Evolutionary conservation across 805 yeast species (phyloP).

Genomic region (Yarrowia sp.): DNA sequence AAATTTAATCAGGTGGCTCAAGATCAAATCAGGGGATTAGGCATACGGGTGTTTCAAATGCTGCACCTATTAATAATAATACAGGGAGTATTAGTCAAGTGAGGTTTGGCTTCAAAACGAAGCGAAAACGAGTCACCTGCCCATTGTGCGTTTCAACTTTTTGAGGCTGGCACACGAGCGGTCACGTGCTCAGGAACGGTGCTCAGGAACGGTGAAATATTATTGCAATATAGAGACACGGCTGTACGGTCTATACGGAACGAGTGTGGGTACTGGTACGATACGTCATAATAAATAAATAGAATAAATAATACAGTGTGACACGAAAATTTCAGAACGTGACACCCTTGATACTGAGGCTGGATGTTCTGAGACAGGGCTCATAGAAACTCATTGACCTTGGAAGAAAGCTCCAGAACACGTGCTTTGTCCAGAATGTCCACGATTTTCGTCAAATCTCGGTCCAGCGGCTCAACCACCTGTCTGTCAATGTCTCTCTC

Average conservation of each 20-base stretch:
- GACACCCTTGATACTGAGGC: no score
- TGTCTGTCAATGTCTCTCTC: neutral
- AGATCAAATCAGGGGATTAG: neutral
- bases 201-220: no score
- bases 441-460: neutral
- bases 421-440: neutral
- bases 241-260: no score
- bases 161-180: neutral
- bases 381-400: conserved; percentile 2
- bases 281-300: neutral
- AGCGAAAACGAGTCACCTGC: no score
- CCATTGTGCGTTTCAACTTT: no score
- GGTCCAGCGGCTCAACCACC: neutral
- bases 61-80: no score
- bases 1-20: neutral
- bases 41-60: neutral
- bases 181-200: neutral
- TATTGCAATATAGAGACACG: no score
- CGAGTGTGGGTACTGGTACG: neutral
- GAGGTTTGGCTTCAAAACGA: no score
- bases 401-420: neutral
- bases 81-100: no score
- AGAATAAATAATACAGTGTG: neutral
- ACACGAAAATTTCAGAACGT: no score
- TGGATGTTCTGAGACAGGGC: neutral